Conservation (phyloP, 2,329 filamentous ascomycete species). For the Plenodomus biglobosus region DNA sequence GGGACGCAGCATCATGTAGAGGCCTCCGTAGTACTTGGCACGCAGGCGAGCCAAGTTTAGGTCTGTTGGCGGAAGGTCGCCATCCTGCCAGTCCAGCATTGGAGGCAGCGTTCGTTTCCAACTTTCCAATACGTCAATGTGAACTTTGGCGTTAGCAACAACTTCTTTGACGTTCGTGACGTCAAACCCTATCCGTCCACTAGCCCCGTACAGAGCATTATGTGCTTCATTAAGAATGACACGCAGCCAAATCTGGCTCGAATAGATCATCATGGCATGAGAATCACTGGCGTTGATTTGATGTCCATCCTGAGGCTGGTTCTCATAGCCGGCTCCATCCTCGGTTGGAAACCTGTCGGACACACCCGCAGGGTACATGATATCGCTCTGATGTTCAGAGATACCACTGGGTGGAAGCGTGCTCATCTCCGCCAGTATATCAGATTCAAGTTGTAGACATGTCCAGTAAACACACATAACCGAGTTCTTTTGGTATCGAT, state of each 20-base stretch:
- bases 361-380: conserved; percentile 67
- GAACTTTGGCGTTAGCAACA: conserved; percentile 28
- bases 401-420: conserved; percentile 62
- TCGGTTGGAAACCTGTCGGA: conserved; percentile 41
- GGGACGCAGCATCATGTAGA: conserved; percentile 84
- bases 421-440: conserved; percentile 85
- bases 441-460: conserved; percentile 88
- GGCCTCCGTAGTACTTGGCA: conserved; percentile 92
- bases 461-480: conserved; percentile 81
- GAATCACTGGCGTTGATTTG: conserved; percentile 36
- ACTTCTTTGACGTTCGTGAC: conserved; percentile 35
- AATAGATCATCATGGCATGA: conserved; percentile 59
- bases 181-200: conserved; percentile 39
- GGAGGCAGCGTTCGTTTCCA: conserved; percentile 57
- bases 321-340: conserved; percentile 2
- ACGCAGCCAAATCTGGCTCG: conserved; percentile 62
- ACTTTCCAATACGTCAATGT: conserved; percentile 52
- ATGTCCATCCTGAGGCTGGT: conserved; percentile 11
- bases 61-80: conserved; percentile 69
- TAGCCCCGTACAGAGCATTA: conserved; percentile 54
- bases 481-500: conserved; percentile 43
- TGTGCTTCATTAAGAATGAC: conserved; percentile 60
- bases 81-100: conserved; percentile 63
- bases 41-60: conserved; percentile 82
- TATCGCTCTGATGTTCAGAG: conserved; percentile 58